A percentile compares a stretch with the other conserved stretches of the same genome.
Evolutionary conservation across 2,329 filamentous ascomycete species (phyloP).

Genomic region (Furcasterigmium furcatum): DNA sequence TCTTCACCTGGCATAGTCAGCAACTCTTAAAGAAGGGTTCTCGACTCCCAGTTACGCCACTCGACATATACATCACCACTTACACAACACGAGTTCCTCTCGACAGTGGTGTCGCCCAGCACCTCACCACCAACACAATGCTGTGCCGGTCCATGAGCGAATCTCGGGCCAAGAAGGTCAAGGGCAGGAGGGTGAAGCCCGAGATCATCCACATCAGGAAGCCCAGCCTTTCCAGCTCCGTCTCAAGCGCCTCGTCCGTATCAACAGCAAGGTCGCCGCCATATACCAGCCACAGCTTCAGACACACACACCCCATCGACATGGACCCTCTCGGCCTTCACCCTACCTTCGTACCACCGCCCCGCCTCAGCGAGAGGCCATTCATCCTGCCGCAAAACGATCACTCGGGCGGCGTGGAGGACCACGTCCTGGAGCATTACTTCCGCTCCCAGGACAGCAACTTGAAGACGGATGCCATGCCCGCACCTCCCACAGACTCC

Average conservation of each 20-base stretch:
- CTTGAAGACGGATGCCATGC: conserved; percentile 7
- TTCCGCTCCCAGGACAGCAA: conserved; percentile 6
- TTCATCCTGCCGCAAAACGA: conserved; percentile 8
- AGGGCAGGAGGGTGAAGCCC: conserved; percentile 3
- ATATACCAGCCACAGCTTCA: conserved; percentile 6
- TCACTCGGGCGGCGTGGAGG: not conserved
- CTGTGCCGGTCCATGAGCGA: conserved; percentile 2
- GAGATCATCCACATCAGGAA: conserved; percentile 12
- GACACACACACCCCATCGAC: conserved; percentile 11
- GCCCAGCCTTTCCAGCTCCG: conserved; percentile 12
- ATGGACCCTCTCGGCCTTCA: conserved; percentile 13
- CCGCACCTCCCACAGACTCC: conserved; percentile 8
- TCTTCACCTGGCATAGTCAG: not conserved
- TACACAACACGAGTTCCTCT: no score
- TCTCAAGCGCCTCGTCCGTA: conserved; percentile 12
- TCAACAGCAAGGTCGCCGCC: conserved; percentile 8
- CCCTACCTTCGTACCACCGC: conserved; percentile 14
- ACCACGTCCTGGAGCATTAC: conserved; percentile 10
- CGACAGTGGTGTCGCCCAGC: not conserved
- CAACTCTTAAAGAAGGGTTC: no score
- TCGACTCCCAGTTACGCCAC: no score
- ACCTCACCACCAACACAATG: not conserved
- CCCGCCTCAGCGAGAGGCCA: conserved; percentile 12
- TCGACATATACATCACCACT: not conserved
- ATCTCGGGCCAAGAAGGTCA: not conserved